A percentile compares a stretch with the other conserved stretches of the same genome.
Evolutionary conservation across 306 rosid genomes (phyloP).

Genomic region (Myrica gale): DNA sequence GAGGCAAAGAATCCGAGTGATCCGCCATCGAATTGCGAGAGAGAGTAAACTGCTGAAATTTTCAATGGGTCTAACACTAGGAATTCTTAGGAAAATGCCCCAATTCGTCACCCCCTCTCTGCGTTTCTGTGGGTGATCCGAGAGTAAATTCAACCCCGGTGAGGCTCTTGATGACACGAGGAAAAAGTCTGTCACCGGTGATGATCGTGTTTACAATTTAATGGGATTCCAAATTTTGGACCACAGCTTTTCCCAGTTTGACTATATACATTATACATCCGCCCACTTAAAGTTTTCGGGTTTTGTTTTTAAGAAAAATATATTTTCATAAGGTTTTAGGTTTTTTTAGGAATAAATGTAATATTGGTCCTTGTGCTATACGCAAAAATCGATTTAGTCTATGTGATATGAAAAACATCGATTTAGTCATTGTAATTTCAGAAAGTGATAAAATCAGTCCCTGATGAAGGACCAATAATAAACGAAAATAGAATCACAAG

Average conservation of each 20-base stretch:
- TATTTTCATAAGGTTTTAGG: too few relatives aligned
- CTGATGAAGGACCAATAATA: too few relatives aligned
- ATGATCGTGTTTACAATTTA: background rate
- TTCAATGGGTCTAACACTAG: constrained; percentile 14
- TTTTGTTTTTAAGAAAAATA: too few relatives aligned
- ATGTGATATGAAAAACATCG: too few relatives aligned
- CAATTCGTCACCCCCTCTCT: constrained; percentile 3
- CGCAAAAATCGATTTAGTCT: too few relatives aligned
- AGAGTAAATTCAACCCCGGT: constrained; percentile 16
- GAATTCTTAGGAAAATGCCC: constrained; percentile 25
- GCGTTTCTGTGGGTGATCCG: constrained; percentile 4
- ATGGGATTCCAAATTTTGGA: background rate
- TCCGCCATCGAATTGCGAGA: constrained; percentile 60
- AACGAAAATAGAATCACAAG: too few relatives aligned
- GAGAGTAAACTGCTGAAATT: constrained; percentile 2
- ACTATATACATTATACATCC: too few relatives aligned
- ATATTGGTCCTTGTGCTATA: too few relatives aligned
- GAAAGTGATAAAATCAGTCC: too few relatives aligned
- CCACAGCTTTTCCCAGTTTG: background rate
- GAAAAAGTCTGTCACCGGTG: constrained; percentile 18
- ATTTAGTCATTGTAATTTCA: too few relatives aligned
- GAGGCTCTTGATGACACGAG: constrained; percentile 10
- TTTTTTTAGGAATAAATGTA: too few relatives aligned
- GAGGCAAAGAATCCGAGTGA: constrained; percentile 73
- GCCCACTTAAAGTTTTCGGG: too few relatives aligned